Conservation (phyloP, 2,329 filamentous ascomycete species). For the Lecanoromycetidae sp. region DNA sequence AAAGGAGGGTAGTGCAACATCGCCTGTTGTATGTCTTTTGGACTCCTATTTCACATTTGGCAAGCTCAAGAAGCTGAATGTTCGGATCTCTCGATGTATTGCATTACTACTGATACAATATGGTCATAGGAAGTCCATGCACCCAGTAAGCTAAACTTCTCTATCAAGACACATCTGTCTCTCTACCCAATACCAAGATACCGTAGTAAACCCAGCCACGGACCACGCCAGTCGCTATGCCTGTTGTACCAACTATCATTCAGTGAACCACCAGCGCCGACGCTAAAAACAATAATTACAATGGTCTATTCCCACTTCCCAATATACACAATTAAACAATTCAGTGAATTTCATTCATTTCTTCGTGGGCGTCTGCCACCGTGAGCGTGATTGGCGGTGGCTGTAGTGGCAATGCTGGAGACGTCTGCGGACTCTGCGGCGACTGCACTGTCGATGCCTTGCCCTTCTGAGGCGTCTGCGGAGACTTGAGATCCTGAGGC, state of each 20-base stretch:
- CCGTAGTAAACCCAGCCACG: neutral
- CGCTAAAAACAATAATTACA: constrained; percentile 9
- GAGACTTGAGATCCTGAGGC: neutral
- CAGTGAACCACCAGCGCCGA: constrained; percentile 10
- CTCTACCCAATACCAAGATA: neutral
- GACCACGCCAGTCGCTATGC: too few species aligned
- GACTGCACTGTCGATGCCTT: constrained; percentile 12
- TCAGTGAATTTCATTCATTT: constrained; percentile 11
- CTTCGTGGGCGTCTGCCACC: constrained; percentile 20
- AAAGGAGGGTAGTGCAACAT: too few species aligned
- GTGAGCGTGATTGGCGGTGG: constrained; percentile 31
- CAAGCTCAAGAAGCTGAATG: too few species aligned
- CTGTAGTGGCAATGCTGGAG: constrained; percentile 18
- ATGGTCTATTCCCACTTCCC: neutral
- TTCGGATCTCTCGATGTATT: neutral
- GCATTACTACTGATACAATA: neutral
- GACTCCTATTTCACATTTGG: too few species aligned
- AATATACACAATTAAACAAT: constrained; percentile 7
- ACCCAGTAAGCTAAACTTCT: neutral
- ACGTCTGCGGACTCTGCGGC: constrained; percentile 18
- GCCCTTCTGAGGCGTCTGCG: constrained; percentile 10
- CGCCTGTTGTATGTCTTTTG: too few species aligned
- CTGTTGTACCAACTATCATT: too few species aligned
- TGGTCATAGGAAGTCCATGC: neutral
- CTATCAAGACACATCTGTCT: neutral